Base-by-base conservation (phyloP, 805 yeast species). In the Candida sanyiensis region DNA sequence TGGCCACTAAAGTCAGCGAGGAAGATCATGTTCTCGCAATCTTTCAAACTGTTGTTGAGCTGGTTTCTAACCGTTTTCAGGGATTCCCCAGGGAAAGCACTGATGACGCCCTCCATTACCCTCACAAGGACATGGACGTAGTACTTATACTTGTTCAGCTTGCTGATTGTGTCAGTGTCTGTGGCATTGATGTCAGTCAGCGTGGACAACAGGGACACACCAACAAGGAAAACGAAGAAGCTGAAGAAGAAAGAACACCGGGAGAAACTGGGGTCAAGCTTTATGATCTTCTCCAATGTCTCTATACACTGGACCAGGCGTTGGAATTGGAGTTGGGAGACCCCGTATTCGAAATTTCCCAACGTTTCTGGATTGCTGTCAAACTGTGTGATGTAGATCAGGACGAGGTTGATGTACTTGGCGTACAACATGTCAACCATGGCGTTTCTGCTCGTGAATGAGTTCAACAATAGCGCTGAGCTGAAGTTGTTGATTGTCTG, bases 51-150 rank as follows among this genome's bases (percentile, higher is more conserved):
- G 22, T 44, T 45, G 2, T 45, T 39, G 35, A 57, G 24, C 24
- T 50, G 45, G 33, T 47, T 53, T 43, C 57, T 47, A 8, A 49
- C 25, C 20, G 52, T 46, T 37, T 48, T 50, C 35, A 59, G 34
- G 33, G 52, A 62, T 18, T 39, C 63, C 38, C 32, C 46, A 2
- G 56, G 57, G 26, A 51, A 52, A 4, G 51, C 47, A 7, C 62
- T 47, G 50, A 62, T 45, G 8, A 59, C 51, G 26, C 53, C 50
- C 35, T 51, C 56, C 36, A 49, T 46, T 1, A 45, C 44, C 21
- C 58, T 33, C 11, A 53, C 47, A 11, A 52, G 20, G 6, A 51
- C 44, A 26, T 50, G 52, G 8, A 47, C 52, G 31, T 48, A 35
- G 21, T 51, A 52, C 23, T 51, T 47, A 40, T 51, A 43, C 44